Evolutionary conservation across 2,329 filamentous ascomycete species (phyloP).

Genomic region (Colletotrichum navitas): DNA sequence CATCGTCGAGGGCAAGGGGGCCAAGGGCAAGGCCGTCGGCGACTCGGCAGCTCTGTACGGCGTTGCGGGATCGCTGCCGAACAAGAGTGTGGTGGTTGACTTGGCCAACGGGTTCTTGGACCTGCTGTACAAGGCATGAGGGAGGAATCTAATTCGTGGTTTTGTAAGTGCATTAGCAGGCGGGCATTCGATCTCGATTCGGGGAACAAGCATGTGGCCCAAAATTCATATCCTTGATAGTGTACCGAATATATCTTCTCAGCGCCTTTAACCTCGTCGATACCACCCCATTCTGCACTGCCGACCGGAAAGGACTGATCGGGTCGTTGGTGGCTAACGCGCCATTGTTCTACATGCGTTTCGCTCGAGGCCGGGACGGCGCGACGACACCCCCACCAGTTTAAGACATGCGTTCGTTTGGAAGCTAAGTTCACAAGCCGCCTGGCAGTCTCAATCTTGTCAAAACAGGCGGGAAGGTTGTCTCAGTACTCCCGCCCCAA

Average conservation of each 20-base stretch:
- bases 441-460: not conserved
- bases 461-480: not conserved
- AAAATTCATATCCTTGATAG: constrained; percentile 12
- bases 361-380: not conserved
- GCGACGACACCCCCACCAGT: constrained; percentile 18
- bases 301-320: constrained; percentile 1
- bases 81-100: constrained; percentile 94
- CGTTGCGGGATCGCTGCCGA: constrained; percentile 92
- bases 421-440: not conserved
- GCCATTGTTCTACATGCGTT: not conserved
- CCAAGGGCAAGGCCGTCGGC: constrained; percentile 76
- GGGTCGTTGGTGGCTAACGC: not conserved
- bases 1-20: constrained; percentile 75
- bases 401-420: constrained; percentile 17
- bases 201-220: constrained; percentile 17
- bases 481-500: constrained; percentile 24
- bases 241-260: constrained; percentile 21
- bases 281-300: not conserved
- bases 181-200: constrained; percentile 33
- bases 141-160: not conserved
- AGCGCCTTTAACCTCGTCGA: constrained; percentile 18
- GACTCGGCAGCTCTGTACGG: constrained; percentile 93
- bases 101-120: constrained; percentile 93
- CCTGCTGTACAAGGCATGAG: constrained; percentile 86
- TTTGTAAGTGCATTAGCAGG: constrained; percentile 36